phyloP scores from a whole-genome alignment of 2,329 filamentous ascomycete genomes.

The Teratosphaeria zuluensis region DNA sequence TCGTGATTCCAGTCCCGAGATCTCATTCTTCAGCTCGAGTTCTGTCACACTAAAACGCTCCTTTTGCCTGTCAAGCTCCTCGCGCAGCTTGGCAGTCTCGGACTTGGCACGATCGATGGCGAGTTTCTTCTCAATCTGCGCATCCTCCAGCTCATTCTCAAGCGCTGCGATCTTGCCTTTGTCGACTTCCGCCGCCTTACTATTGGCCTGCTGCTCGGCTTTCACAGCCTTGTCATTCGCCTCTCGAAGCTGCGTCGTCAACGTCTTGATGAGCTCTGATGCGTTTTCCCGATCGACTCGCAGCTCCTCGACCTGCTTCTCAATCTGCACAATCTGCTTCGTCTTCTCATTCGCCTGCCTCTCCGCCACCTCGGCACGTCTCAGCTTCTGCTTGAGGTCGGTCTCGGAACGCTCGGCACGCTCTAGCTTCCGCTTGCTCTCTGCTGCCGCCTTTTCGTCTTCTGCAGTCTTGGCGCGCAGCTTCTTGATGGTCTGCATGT shows the following conservation, averaged over 20 bases:
- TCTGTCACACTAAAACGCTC: conserved; percentile 62
- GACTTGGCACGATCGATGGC: conserved; percentile 58
- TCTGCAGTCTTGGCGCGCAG: conserved; percentile 48
- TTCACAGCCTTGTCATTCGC: conserved; percentile 57
- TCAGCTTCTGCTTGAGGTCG: conserved; percentile 52
- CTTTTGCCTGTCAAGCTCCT: conserved; percentile 61
- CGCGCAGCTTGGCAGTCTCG: conserved; percentile 62
- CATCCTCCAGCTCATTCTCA: conserved; percentile 54
- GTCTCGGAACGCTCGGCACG: conserved; percentile 56
- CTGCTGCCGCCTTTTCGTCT: conserved; percentile 41
- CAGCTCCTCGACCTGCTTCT: conserved; percentile 27
- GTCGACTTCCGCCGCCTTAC: conserved; percentile 59
- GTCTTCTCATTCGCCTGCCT: conserved; percentile 48
- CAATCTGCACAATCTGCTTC: conserved; percentile 52
- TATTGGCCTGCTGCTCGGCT: conserved; percentile 56
- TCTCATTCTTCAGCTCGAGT: conserved; percentile 71
- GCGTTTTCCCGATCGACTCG: conserved; percentile 24
- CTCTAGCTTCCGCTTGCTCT: conserved; percentile 49
- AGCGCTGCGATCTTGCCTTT: conserved; percentile 46
- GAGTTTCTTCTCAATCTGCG: conserved; percentile 67
- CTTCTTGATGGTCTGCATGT: conserved; percentile 74
- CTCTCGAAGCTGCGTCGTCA: conserved; percentile 60
- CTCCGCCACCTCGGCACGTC: conserved; percentile 49
- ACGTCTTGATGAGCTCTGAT: conserved; percentile 55
- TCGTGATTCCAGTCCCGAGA: conserved; percentile 69